phyloP scores from a whole-genome alignment of 129 eudicot genomes.

The Flaveria ramosissima region DNA sequence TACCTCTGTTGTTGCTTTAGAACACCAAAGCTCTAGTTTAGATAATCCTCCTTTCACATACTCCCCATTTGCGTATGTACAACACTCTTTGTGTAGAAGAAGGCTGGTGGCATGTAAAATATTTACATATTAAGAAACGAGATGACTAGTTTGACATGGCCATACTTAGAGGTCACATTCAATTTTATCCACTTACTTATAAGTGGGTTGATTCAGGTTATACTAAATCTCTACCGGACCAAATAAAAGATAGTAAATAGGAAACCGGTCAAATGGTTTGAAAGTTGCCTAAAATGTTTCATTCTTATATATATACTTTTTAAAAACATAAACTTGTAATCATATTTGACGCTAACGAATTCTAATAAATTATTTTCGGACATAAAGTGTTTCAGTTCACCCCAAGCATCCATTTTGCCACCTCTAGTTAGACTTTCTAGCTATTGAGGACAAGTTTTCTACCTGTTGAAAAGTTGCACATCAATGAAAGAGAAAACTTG shows the following conservation, averaged over 20 bases:
- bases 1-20: constrained; percentile 70
- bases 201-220: not conserved
- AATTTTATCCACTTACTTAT: not conserved
- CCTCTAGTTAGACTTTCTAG: not conserved
- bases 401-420: constrained; percentile 1
- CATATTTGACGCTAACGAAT: not conserved
- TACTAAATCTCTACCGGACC: not conserved
- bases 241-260: not conserved
- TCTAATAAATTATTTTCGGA: not conserved
- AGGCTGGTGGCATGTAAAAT: constrained; percentile 43
- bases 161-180: not conserved
- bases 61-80: constrained; percentile 72
- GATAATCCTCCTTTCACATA: constrained; percentile 72
- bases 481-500: constrained; percentile 63
- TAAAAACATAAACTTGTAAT: not conserved
- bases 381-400: not conserved
- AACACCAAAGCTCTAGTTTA: constrained; percentile 73
- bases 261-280: not conserved
- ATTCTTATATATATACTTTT: not conserved
- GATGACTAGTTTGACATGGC: not conserved
- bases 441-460: constrained; percentile 11
- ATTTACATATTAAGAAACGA: not conserved
- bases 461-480: constrained; percentile 87
- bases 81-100: constrained; percentile 69
- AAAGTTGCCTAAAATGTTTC: not conserved